Evolutionary conservation across 1,284 basidiomycete genomes (phyloP), one percentile per base, ranked within the genome.

Genomic region (Leccinum ponderosum): DNA sequence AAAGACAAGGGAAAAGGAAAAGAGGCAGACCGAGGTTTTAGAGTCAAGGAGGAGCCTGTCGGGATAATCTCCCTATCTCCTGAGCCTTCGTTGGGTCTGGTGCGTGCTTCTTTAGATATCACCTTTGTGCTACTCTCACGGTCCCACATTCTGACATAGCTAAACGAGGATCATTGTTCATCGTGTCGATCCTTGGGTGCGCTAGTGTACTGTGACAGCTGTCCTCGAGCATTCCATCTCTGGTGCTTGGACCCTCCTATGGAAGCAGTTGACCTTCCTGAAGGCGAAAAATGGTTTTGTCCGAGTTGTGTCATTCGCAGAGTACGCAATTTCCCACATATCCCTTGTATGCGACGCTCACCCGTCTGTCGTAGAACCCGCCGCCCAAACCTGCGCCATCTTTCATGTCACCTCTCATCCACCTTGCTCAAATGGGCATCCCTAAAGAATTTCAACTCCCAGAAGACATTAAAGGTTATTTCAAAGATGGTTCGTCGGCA

Each of bases 221-320:
- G 97, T 74, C 94, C 97, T 33, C 83, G 92, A 65, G 94, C 95
- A 22, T 99, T 98, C 76, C 97, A 99, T 77, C 88, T 98, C 63
- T 89, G 90, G 84, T 99, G 97, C 76, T 85, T 99, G 68, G 93
- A 98, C 73, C 97, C 97, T 48, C 97, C 97, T 22, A 86, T 98
- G 78, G 92, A 96, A 66, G 82, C 89, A 57, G 84, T 91, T 68
- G 95, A 98, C 69, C 79, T 93, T 51, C 87, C 89, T 57, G 90
- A 91, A 66, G 91, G 91, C 53, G 94, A 97, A 60, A 85, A 86
- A 68, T 99, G 97, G 97, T 98, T 90, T 78, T 99, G 97, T 77
- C 91, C 89, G 47, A 81, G 84, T 53, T 95, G 93, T 77, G 77
- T 78, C 55, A 80, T 85, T 65, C 81, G 82, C 63, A 87, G 89